phyloP scores from a whole-genome alignment of 169 alveolate species.

The Babesia bovis region DNA sequence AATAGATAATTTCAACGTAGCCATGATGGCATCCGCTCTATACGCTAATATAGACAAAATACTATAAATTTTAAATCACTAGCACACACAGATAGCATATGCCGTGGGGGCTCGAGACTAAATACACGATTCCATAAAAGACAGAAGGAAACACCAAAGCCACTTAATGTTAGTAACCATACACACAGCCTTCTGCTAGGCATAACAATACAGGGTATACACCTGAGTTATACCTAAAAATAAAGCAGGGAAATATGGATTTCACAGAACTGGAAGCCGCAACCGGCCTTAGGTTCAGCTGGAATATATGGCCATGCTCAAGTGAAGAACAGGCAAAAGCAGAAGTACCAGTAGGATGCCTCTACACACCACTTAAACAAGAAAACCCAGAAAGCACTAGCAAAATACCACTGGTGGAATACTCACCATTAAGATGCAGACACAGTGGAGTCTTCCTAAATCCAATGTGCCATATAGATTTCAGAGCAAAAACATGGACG shows the following conservation, averaged over 20 bases:
- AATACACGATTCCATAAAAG: too few relatives aligned
- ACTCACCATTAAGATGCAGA: conserved; percentile 91
- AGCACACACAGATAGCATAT: not conserved
- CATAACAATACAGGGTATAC: not conserved
- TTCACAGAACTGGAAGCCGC: conserved; percentile 77
- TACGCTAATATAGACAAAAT: not conserved
- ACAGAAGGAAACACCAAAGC: too few relatives aligned
- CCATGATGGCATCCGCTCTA: conserved; percentile 14
- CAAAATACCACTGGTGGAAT: conserved; percentile 89
- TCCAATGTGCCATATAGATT: conserved; percentile 94
- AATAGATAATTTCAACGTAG: conserved; percentile 9
- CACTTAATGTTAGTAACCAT: too few relatives aligned
- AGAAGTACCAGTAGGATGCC: conserved; percentile 94
- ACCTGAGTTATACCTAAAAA: not conserved
- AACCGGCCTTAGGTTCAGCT: conserved; percentile 95
- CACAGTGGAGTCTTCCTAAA: conserved; percentile 89
- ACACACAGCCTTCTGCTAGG: too few relatives aligned
- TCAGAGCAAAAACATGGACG: conserved; percentile 95
- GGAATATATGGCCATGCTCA: conserved; percentile 98
- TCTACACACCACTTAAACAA: conserved; percentile 89
- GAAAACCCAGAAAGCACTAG: conserved; percentile 81
- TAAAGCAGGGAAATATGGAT: conserved; percentile 42
- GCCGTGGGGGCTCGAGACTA: conserved; percentile 26
- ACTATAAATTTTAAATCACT: not conserved
- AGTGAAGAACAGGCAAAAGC: conserved; percentile 91